Evolutionary conservation across 805 yeast species (phyloP).

Genomic region (Kluyveromyces dobzhanskii): DNA sequence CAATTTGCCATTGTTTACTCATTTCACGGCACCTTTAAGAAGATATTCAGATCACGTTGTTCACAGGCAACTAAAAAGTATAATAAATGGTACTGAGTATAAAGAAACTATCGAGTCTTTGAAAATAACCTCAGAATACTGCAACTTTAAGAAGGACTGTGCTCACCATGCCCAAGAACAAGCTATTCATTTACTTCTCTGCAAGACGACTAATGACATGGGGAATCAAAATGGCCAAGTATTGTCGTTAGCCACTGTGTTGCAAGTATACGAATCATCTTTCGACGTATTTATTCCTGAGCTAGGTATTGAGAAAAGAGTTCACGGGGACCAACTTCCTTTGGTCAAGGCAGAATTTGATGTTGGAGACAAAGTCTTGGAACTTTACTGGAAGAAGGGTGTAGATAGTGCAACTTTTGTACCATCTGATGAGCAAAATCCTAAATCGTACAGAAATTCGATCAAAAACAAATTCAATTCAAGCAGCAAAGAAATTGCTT

Average conservation of each 20-base stretch:
- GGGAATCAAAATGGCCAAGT: constrained; percentile 68
- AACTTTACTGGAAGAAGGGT: constrained; percentile 88
- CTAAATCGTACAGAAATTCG: constrained; percentile 66
- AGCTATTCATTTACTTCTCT: constrained; percentile 76
- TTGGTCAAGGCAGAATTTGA: constrained; percentile 88
- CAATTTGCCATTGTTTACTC: constrained; percentile 81
- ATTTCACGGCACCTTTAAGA: constrained; percentile 86
- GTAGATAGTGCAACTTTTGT: constrained; percentile 84
- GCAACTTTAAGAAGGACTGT: constrained; percentile 92
- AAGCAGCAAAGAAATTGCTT: constrained; percentile 64
- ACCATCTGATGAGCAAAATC: constrained; percentile 82
- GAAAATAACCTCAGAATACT: constrained; percentile 80
- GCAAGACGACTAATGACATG: constrained; percentile 76
- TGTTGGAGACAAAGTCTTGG: constrained; percentile 55
- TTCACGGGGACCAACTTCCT: constrained; percentile 95
- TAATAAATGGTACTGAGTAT: constrained; percentile 39
- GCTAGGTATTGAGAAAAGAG: constrained; percentile 90
- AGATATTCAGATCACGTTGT: constrained; percentile 89
- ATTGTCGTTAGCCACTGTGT: constrained; percentile 74
- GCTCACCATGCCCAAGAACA: constrained; percentile 91
- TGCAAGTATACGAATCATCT: constrained; percentile 92
- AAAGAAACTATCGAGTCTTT: constrained; percentile 57
- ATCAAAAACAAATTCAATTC: constrained; percentile 72
- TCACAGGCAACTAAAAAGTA: constrained; percentile 79
- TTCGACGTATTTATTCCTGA: constrained; percentile 91